Percentiles rank a stretch among this genome's conserved stretches.
Evolutionary conservation across 192 early-diverging fungal genomes (phyloP).

Genomic region (Mortierella alpina): DNA sequence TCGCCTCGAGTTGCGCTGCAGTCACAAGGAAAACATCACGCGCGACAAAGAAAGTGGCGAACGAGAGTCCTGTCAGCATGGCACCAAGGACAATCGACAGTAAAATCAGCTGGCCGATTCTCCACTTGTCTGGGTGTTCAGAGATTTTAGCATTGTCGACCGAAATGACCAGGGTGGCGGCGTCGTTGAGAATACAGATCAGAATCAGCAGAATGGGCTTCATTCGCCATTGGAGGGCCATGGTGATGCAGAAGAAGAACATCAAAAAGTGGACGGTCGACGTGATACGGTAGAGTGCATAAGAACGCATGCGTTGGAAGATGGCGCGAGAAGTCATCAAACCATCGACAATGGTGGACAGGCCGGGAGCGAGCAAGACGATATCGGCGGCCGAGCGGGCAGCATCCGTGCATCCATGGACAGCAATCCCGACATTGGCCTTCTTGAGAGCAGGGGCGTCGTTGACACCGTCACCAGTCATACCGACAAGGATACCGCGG

Average conservation of each 20-base stretch:
- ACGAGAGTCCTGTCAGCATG: conserved; percentile 81
- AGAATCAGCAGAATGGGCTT: conserved; percentile 85
- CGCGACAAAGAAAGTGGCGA: conserved; percentile 87
- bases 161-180: conserved; percentile 91
- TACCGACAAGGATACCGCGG: conserved; percentile 83
- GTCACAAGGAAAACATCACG: conserved; percentile 70
- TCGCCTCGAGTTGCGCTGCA: conserved; percentile 75
- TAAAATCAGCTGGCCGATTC: conserved; percentile 91
- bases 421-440: conserved; percentile 97
- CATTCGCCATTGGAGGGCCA: conserved; percentile 86
- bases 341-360: conserved; percentile 95
- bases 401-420: conserved; percentile 95
- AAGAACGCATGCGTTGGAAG: conserved; percentile 96
- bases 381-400: conserved; percentile 97
- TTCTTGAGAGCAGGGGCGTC: conserved; percentile 99
- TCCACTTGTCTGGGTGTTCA: conserved; percentile 93
- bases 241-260: conserved; percentile 94
- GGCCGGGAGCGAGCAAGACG: conserved; percentile 88
- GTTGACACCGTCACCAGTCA: conserved; percentile 99
- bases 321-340: conserved; percentile 91
- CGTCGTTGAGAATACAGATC: conserved; percentile 94
- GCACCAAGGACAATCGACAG: conserved; percentile 83
- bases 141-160: conserved; percentile 96
- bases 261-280: conserved; percentile 96
- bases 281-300: conserved; percentile 95